Evolutionary conservation across 2,329 filamentous ascomycete genomes (phyloP).

Genomic region (Penicillium sumatraense): DNA sequence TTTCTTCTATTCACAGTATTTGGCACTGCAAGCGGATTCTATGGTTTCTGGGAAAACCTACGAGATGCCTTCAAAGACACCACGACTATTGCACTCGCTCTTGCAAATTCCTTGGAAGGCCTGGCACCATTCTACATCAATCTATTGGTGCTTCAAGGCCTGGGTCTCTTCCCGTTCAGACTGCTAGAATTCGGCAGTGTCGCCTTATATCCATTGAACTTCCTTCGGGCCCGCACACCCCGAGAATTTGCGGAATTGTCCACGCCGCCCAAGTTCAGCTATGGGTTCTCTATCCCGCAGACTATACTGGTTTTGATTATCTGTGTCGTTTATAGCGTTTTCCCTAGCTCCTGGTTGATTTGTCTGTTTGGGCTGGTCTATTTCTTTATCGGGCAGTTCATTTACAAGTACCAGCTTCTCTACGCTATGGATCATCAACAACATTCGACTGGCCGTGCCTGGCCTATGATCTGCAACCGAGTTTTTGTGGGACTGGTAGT

Average conservation of each 20-base stretch:
- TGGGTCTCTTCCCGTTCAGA: constrained; percentile 92
- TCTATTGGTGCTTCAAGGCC: constrained; percentile 88
- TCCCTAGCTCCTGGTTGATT: constrained; percentile 78
- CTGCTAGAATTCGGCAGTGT: constrained; percentile 89
- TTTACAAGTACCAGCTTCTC: constrained; percentile 78
- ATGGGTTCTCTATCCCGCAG: constrained; percentile 93
- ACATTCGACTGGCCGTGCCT: constrained; percentile 76
- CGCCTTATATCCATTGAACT: constrained; percentile 77
- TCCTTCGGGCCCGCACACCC: constrained; percentile 81
- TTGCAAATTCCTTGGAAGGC: constrained; percentile 75
- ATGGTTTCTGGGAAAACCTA: constrained; percentile 65
- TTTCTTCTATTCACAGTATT: constrained; percentile 94
- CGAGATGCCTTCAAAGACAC: constrained; percentile 78
- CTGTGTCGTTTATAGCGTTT: constrained; percentile 90
- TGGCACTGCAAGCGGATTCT: constrained; percentile 77
- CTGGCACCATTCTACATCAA: constrained; percentile 88
- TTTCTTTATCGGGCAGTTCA: constrained; percentile 48
- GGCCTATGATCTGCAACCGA: constrained; percentile 95
- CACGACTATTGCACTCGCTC: constrained; percentile 72
- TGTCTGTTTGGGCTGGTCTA: constrained; percentile 77
- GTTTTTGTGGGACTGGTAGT: constrained; percentile 83
- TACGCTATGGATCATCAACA: constrained; percentile 95
- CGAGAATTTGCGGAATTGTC: constrained; percentile 84
- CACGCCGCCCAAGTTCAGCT: constrained; percentile 85
- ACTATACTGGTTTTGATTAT: constrained; percentile 93